Evolutionary conservation across 2,329 filamentous ascomycete genomes (phyloP), one percentile per base, ranked within the genome.

Genomic region (Penicillium decumbens): DNA sequence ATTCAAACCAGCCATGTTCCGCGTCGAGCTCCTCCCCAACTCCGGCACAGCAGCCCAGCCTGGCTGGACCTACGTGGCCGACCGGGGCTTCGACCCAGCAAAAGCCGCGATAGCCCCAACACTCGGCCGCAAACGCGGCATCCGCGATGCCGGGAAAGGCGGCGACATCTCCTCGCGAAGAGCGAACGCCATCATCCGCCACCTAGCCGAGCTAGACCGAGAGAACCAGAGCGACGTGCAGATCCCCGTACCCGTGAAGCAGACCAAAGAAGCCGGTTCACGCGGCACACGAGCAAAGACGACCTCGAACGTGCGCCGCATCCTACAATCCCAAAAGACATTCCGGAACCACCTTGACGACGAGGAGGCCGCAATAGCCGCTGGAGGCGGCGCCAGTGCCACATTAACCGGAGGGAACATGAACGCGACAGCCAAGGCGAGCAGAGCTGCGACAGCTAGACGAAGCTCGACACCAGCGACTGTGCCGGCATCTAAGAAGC

Each of bases 11-110:
- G 24, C 13, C 35, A 40, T 84, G 78, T 81, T 81, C 59, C 86
- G 88, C 62, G 89, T 97, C 62, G 84, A 95, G 71, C 86, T 95
- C 60, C 76, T 96, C 49, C 87, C 89, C 30, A 83, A 82, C 64
- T 76, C 83, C 25, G 83, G 82, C 53, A 83, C 83, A 13, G 81
- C 82, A 39, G 76, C 80, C 39, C 87, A 89, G 1, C 90, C 92
- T 1, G 92, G 92, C 63, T 97, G 90, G 87, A 89, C 89, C 10
- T 95, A 95, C 67, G 88, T 96, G 1, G 84, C 90, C 27, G 89
- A 95, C 65, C 84, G 80, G 13, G 66, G 79, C 69, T 77, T 80
- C 48, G 78, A 81, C 47, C 77, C 80, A 10, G 77, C 81, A 8
- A 78, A 79, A 75, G 55, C 72, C 69, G 53, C 77, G 74, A 50